Conservation (phyloP, 306 rosid species). For the Cucurbita ficifolia region DNA sequence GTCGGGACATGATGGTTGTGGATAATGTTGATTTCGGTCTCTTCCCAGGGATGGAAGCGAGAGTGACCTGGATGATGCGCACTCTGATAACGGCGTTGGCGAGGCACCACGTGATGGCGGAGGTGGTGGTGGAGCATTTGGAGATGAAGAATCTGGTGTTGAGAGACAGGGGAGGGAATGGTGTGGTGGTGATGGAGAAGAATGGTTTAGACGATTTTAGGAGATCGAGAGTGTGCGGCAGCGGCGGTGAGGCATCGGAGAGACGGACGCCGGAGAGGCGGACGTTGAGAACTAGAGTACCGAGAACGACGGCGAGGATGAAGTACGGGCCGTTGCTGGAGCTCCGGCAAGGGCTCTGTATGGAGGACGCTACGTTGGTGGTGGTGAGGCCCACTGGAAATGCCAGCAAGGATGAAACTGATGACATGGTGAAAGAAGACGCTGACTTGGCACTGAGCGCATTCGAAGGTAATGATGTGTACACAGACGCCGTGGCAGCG, state of each 20-base stretch:
- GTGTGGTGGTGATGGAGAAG: conserved; percentile 24
- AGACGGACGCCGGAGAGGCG: not conserved
- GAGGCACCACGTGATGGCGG: conserved; percentile 28
- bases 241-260: not conserved
- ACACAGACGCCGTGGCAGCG: conserved; percentile 19
- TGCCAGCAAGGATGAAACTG: not conserved
- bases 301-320: conserved; percentile 32
- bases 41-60: conserved; percentile 20
- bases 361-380: conserved; percentile 33
- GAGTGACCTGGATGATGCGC: conserved; percentile 31
- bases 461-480: conserved; percentile 17
- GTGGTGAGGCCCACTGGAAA: conserved; percentile 22
- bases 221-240: not conserved
- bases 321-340: conserved; percentile 19
- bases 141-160: conserved; percentile 16
- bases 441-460: conserved; percentile 17
- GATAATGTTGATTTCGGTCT: not conserved
- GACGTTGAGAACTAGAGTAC: conserved; percentile 21
- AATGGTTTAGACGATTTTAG: conserved; percentile 17
- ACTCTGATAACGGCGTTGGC: conserved; percentile 33
- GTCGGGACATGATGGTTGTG: not conserved
- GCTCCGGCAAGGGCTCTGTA: conserved; percentile 15
- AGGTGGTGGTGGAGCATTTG: conserved; percentile 19
- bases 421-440: conserved; percentile 15
- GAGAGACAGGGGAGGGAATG: conserved; percentile 30